A percentile compares a stretch with the other conserved stretches of the same genome.
phyloP scores from a whole-genome alignment of 2,329 filamentous ascomycete genomes.

The Zymoseptoria tritici region DNA sequence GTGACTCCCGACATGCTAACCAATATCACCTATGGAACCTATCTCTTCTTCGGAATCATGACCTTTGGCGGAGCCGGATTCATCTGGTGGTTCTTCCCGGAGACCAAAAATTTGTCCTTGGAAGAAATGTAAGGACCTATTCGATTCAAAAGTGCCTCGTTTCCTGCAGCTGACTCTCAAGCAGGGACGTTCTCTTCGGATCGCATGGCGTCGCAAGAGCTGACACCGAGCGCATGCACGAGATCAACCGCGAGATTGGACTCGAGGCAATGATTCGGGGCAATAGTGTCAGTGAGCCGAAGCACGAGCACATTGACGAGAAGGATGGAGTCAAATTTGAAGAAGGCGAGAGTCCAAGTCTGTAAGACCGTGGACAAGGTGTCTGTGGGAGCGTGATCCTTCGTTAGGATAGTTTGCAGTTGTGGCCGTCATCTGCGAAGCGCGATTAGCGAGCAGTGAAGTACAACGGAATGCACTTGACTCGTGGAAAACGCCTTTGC shows the following conservation, averaged over 20 bases:
- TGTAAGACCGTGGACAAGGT: background rate
- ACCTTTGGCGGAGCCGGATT: conserved; percentile 55
- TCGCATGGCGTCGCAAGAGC: conserved; percentile 57
- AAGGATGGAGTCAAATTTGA: conserved; percentile 11
- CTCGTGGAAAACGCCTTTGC: background rate
- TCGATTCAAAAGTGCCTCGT: conserved; percentile 4
- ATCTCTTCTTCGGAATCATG: conserved; percentile 61
- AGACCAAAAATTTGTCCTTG: conserved; percentile 47
- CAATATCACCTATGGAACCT: conserved; percentile 61
- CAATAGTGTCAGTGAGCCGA: conserved; percentile 9
- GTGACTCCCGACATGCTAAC: conserved; percentile 62
- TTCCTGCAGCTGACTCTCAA: too few relatives aligned
- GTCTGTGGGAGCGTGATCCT: background rate
- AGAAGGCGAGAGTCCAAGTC: conserved; percentile 7
- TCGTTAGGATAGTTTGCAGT: background rate
- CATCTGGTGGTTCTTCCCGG: conserved; percentile 47
- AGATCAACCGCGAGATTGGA: conserved; percentile 64
- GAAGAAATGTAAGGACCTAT: conserved; percentile 29
- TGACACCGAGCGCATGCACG: conserved; percentile 63
- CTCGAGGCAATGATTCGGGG: conserved; percentile 35
- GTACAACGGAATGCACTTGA: background rate
- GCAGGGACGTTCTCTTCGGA: conserved; percentile 19
- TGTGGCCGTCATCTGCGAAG: background rate
- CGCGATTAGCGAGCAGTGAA: background rate
- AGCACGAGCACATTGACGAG: conserved; percentile 9